Evolutionary conservation across 2,329 filamentous ascomycete species (phyloP).

Genomic region (Verticillium tricorpus): DNA sequence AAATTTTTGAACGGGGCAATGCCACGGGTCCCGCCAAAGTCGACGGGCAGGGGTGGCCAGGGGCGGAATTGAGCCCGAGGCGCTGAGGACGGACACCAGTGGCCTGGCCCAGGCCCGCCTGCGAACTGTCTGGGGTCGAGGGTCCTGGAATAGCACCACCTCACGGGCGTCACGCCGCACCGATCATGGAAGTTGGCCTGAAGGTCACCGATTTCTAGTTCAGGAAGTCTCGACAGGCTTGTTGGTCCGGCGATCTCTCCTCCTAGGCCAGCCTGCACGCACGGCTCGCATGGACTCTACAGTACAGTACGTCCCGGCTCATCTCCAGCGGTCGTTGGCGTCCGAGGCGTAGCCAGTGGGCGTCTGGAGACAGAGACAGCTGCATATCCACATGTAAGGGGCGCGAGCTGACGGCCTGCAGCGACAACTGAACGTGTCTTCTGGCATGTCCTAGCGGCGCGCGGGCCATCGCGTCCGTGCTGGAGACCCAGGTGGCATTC

Average conservation of each 20-base stretch:
- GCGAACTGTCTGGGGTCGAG: not conserved
- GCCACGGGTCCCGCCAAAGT: not conserved
- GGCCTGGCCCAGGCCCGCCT: not conserved
- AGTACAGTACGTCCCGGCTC: not conserved
- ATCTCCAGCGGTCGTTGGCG: not conserved
- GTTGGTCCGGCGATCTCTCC: not conserved
- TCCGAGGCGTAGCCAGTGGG: not conserved
- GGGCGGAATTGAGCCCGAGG: not conserved
- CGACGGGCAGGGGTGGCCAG: not conserved
- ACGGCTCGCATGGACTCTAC: not conserved
- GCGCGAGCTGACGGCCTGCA: not conserved
- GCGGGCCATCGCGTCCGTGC: not conserved
- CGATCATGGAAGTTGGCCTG: not conserved
- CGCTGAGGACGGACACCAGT: not conserved
- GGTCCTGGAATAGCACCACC: not conserved
- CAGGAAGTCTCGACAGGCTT: not conserved
- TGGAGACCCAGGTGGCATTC: not conserved
- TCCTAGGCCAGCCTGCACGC: not conserved
- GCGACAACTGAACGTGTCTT: not conserved
- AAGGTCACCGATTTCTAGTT: not conserved
- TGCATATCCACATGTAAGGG: not conserved
- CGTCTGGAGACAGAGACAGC: not conserved
- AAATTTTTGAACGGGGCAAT: not conserved
- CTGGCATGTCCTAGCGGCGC: not conserved
- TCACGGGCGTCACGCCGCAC: not conserved